phyloP scores from a whole-genome alignment of 225 moss, liverwort and hornwort genomes.

The Straminergon stramineum region DNA sequence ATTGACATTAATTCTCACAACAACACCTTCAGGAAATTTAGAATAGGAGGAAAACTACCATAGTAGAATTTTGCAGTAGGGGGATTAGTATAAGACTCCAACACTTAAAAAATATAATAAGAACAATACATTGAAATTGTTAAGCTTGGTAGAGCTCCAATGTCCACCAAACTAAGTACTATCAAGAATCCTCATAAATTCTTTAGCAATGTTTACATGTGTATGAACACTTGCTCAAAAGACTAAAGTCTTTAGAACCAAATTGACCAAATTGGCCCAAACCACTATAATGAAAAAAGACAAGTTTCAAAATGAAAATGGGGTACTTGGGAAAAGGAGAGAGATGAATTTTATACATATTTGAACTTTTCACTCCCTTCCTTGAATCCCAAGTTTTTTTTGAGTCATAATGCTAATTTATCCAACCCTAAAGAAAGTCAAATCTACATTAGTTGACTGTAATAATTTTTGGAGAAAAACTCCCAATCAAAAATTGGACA shows the following conservation, averaged over 20 bases:
- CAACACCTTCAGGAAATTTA: neutral
- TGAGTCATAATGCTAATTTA: no score
- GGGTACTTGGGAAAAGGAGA: rapidly evolving
- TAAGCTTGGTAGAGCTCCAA: rapidly evolving
- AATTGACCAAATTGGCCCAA: neutral
- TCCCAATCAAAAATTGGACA: no score
- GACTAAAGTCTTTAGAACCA: neutral
- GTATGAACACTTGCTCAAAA: neutral
- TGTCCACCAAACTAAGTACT: neutral
- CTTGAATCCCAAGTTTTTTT: no score
- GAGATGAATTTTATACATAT: neutral
- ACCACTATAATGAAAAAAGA: neutral
- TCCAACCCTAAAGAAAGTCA: no score
- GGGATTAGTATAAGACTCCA: no score
- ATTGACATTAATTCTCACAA: neutral
- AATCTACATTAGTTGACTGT: no score
- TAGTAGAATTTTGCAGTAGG: neutral
- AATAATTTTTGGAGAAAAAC: no score
- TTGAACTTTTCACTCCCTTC: neutral
- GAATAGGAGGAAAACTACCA: rapidly evolving
- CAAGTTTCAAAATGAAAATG: neutral
- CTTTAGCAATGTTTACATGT: neutral
- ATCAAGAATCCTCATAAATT: neutral
- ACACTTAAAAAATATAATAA: no score
- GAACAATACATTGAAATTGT: neutral